Conservation (phyloP, 441 rosid genomes). For the Macaranga tanarius region DNA sequence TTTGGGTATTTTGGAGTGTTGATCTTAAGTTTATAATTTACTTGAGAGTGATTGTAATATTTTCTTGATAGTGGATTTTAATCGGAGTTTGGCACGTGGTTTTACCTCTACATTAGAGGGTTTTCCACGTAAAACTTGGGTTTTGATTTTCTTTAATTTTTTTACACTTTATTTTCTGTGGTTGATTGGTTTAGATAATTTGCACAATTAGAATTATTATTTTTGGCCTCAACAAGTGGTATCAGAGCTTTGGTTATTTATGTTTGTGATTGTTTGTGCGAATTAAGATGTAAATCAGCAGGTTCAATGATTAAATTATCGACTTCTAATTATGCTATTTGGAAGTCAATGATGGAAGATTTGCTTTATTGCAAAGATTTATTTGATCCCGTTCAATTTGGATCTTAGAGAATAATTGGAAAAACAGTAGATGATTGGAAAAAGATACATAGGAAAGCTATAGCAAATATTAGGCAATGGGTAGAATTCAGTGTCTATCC, state of each 20-base stretch:
- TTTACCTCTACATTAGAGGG: background rate
- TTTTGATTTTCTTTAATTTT: too few relatives aligned
- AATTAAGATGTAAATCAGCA: background rate
- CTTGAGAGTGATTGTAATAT: background rate
- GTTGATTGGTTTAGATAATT: background rate
- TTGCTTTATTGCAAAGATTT: background rate
- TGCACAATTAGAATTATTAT: rapidly evolving
- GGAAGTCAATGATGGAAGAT: background rate
- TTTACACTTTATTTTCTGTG: rapidly evolving
- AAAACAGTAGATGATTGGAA: background rate
- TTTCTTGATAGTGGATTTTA: conserved; percentile 1
- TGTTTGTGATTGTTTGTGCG: background rate
- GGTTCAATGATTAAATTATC: background rate
- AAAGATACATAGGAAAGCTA: background rate
- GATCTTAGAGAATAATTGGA: background rate
- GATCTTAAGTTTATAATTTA: too few relatives aligned
- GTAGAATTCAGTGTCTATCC: background rate
- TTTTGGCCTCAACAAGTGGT: background rate
- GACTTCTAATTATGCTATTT: background rate
- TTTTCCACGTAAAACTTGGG: background rate
- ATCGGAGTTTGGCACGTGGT: background rate
- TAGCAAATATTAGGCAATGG: background rate
- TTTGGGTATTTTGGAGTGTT: background rate
- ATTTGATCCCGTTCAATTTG: background rate
- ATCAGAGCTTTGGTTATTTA: background rate